These are phyloP conservation scores for Serendipita sp. DNA, from an alignment of 768 basidiomycete genomes.

Conservation along the genomic window DNA sequence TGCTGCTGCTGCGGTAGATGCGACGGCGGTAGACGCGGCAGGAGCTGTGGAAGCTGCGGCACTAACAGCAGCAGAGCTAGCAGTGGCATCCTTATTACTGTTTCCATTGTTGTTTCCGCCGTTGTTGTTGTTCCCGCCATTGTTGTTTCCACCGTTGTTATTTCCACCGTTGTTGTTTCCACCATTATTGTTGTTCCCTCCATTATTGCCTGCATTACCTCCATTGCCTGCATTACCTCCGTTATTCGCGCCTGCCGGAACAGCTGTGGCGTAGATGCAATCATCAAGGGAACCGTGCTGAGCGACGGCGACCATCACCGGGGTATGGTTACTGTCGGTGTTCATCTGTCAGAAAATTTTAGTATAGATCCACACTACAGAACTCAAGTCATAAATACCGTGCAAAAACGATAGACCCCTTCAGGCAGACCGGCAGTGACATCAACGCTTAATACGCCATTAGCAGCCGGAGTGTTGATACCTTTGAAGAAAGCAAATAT, in stretches of 20 bases:
- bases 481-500: slow-evolving; percentile 43
- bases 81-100: neutral
- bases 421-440: slow-evolving; percentile 28
- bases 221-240: neutral
- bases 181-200: neutral
- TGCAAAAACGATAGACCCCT: slow-evolving; percentile 14
- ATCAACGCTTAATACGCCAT: slow-evolving; percentile 18
- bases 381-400: neutral
- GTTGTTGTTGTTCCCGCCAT: slow-evolving; percentile 6
- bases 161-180: neutral
- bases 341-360: slow-evolving; percentile 16
- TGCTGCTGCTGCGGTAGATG: too few relatives aligned
- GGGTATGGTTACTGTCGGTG: slow-evolving; percentile 33
- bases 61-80: neutral
- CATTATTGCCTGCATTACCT: neutral
- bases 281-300: slow-evolving; percentile 38
- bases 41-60: neutral
- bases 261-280: slow-evolving; percentile 21
- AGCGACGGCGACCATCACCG: slow-evolving; percentile 30
- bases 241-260: neutral
- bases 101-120: neutral
- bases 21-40: neutral
- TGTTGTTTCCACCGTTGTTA: neutral
- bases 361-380: neutral
- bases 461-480: slow-evolving; percentile 13